Percentiles rank a stretch among this genome's conserved stretches.
Conservation (phyloP, 2,329 filamentous ascomycete species). For the Phaeosphaeria sp. region DNA sequence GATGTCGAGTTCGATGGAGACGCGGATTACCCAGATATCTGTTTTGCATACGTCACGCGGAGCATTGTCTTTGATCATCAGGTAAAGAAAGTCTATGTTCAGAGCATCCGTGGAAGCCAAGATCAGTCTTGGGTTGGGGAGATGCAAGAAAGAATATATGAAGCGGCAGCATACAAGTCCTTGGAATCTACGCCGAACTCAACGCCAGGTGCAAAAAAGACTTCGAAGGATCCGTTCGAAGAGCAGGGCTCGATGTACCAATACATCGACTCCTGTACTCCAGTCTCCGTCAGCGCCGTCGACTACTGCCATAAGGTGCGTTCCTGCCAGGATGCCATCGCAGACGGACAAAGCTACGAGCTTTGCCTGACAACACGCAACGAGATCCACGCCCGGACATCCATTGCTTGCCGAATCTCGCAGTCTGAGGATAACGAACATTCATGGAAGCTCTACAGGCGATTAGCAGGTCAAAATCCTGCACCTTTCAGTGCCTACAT, state of each 20-base stretch:
- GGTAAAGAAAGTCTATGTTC: constrained; percentile 67
- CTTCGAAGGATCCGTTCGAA: constrained; percentile 37
- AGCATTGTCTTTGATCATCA: constrained; percentile 80
- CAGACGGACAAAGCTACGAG: constrained; percentile 83
- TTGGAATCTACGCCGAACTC: constrained; percentile 37
- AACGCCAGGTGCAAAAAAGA: constrained; percentile 25
- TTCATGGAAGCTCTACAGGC: constrained; percentile 74
- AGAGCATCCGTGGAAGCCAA: constrained; percentile 63
- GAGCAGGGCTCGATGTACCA: constrained; percentile 31
- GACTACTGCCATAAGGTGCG: constrained; percentile 72
- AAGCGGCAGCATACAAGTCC: constrained; percentile 37
- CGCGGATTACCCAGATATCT: constrained; percentile 67
- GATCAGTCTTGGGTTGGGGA: constrained; percentile 57
- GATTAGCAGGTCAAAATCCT: constrained; percentile 74
- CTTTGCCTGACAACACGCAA: constrained; percentile 83
- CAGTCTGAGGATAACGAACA: constrained; percentile 41
- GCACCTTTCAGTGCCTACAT: constrained; percentile 87
- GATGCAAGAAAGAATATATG: constrained; percentile 35
- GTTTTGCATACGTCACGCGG: constrained; percentile 76
- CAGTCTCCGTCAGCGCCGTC: constrained; percentile 14
- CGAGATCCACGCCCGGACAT: constrained; percentile 56
- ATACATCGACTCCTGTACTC: constrained; percentile 34
- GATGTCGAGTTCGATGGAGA: constrained; percentile 55
- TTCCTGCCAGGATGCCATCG: constrained; percentile 73
- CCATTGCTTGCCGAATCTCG: constrained; percentile 32